Percentiles rank a stretch among this genome's conserved stretches.
phyloP scores from a whole-genome alignment of 108 stramenopile genomes.

The Chaetoceros muelleri region DNA sequence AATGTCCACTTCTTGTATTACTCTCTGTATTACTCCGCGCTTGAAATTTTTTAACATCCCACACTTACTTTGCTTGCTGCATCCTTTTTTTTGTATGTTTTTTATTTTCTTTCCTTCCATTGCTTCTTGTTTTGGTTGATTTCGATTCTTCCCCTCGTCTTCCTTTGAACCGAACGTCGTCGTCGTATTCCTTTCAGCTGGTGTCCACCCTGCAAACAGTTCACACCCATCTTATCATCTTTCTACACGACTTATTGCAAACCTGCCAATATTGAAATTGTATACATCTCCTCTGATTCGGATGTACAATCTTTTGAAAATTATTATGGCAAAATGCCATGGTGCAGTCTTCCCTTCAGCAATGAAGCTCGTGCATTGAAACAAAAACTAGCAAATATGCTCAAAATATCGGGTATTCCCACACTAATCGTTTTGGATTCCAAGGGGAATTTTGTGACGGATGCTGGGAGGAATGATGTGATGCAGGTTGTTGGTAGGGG shows the following conservation, averaged over 20 bases:
- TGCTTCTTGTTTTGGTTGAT: too few relatives aligned
- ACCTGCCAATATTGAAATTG: not conserved
- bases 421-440: constrained; percentile 2
- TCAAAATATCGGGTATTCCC: constrained; percentile 4
- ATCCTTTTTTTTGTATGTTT: too few relatives aligned
- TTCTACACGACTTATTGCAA: constrained; percentile 1
- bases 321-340: constrained; percentile 4
- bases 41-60: too few relatives aligned
- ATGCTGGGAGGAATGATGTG: not conserved
- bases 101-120: too few relatives aligned
- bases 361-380: not conserved
- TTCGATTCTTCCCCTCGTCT: too few relatives aligned
- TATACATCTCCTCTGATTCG: not conserved
- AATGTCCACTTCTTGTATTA: not conserved
- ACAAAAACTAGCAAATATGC: not conserved
- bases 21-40: not conserved
- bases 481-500: not conserved
- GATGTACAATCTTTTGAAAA: not conserved
- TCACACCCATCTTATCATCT: not conserved
- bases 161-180: too few relatives aligned
- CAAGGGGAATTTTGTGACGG: not conserved
- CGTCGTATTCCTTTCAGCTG: not conserved
- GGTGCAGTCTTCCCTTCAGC: not conserved
- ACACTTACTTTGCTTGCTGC: too few relatives aligned
- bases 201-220: constrained; percentile 2